Evolutionary conservation across 2,329 filamentous ascomycete species (phyloP).

Genomic region (Fusarium sulawesiense): DNA sequence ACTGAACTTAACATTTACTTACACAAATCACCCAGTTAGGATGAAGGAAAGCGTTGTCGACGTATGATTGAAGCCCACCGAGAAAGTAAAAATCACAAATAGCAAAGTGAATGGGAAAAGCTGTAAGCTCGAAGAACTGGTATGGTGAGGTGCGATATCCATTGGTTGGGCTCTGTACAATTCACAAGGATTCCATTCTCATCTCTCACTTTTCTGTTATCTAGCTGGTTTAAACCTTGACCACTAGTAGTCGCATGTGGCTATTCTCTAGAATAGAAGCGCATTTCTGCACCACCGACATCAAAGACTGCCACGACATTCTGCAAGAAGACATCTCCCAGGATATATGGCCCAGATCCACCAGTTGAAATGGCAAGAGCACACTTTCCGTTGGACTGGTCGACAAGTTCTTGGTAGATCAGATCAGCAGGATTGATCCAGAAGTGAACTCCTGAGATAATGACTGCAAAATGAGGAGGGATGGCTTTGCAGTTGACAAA

Average conservation of each 20-base stretch:
- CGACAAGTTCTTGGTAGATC: conserved; percentile 57
- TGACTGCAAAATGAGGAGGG: conserved; percentile 58
- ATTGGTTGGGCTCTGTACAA: neutral
- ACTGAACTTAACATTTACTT: neutral
- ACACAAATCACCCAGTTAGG: neutral
- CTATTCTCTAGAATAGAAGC: conserved; percentile 52
- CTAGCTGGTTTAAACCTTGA: neutral
- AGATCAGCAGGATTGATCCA: conserved; percentile 62
- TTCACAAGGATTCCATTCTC: neutral
- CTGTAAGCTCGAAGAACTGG: neutral
- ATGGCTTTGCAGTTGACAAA: conserved; percentile 62
- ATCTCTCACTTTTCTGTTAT: neutral
- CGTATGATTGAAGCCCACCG: neutral
- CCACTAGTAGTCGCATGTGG: neutral
- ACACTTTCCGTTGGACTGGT: conserved; percentile 61
- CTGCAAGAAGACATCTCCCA: conserved; percentile 63
- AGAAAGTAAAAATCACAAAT: neutral
- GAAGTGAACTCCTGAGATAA: conserved; percentile 58
- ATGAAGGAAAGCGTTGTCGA: neutral
- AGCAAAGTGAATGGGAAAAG: neutral
- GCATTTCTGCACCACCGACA: conserved; percentile 59
- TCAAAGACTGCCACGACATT: conserved; percentile 63
- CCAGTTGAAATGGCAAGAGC: conserved; percentile 60
- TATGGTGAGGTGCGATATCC: neutral
- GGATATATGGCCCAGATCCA: conserved; percentile 59